Conservation (phyloP, 306 rosid species). For the Vigna unguiculata region DNA sequence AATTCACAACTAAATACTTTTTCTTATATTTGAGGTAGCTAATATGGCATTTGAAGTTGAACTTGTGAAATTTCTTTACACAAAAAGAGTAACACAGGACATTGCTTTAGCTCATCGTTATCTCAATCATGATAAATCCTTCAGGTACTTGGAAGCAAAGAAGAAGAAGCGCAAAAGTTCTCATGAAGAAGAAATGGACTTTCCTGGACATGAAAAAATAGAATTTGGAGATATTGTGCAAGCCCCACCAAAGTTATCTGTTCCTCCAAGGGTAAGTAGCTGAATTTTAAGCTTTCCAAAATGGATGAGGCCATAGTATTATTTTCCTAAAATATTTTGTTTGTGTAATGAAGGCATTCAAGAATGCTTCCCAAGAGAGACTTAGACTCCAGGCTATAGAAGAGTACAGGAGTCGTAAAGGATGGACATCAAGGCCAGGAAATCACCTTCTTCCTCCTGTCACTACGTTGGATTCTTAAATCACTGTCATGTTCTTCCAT, state of each 20-base stretch:
- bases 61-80: neutral
- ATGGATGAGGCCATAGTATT: neutral
- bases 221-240: conserved; percentile 89
- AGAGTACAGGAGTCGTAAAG: conserved; percentile 78
- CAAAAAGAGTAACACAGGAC: neutral
- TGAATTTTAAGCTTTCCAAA: conserved; percentile 30
- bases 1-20: no score
- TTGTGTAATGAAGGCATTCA: conserved; percentile 63
- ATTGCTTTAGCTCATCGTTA: conserved; percentile 24
- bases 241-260: conserved; percentile 85
- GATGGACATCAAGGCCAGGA: conserved; percentile 91
- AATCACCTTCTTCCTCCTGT: conserved; percentile 56
- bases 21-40: neutral
- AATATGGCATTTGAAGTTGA: conserved; percentile 21
- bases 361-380: conserved; percentile 80
- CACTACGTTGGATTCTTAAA: conserved; percentile 40
- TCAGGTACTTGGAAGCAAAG: conserved; percentile 69
- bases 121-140: conserved; percentile 38
- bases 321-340: conserved; percentile 27
- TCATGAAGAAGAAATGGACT: conserved; percentile 59
- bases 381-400: conserved; percentile 83
- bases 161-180: conserved; percentile 73
- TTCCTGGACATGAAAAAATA: conserved; percentile 77
- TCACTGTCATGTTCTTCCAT: neutral
- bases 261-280: conserved; percentile 68